These are phyloP conservation scores for Apophysomyces ossiformis DNA, from an alignment of 371 early-diverging fungal genomes.

Conservation along the genomic window DNA sequence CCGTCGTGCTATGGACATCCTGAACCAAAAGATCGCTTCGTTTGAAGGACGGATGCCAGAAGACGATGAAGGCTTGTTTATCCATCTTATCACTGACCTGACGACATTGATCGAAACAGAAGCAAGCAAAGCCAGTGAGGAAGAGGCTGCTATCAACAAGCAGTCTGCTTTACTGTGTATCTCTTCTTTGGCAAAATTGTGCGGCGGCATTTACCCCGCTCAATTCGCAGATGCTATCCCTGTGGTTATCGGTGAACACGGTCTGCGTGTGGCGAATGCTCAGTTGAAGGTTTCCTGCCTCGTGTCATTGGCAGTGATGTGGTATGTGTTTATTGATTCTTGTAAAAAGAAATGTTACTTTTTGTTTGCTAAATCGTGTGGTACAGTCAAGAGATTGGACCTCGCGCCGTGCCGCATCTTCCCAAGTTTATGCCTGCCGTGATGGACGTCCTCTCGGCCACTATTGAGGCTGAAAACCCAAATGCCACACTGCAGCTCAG, in stretches of 20 bases:
- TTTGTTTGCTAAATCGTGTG: neutral
- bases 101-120: constrained; percentile 50
- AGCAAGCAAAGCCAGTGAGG: constrained; percentile 32
- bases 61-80: constrained; percentile 46
- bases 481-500: constrained; percentile 58
- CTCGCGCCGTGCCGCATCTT: constrained; percentile 83
- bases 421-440: constrained; percentile 84
- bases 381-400: constrained; percentile 69
- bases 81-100: constrained; percentile 55
- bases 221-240: constrained; percentile 66
- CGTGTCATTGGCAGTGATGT: constrained; percentile 74
- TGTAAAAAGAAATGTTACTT: neutral
- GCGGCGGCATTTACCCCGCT: constrained; percentile 67
- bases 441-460: constrained; percentile 41
- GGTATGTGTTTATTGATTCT: constrained; percentile 19
- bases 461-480: constrained; percentile 38
- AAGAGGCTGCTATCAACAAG: constrained; percentile 68
- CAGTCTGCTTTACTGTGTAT: constrained; percentile 84
- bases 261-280: constrained; percentile 56
- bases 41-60: constrained; percentile 50
- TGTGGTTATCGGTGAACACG: constrained; percentile 59
- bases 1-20: constrained; percentile 80
- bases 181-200: constrained; percentile 70
- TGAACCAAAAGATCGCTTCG: constrained; percentile 69
- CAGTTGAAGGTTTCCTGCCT: constrained; percentile 76